Percentiles rank a stretch among this genome's conserved stretches.
These are phyloP conservation scores for Agrocybe praecox DNA, from an alignment of 768 basidiomycete genomes.

Conservation along the genomic window DNA sequence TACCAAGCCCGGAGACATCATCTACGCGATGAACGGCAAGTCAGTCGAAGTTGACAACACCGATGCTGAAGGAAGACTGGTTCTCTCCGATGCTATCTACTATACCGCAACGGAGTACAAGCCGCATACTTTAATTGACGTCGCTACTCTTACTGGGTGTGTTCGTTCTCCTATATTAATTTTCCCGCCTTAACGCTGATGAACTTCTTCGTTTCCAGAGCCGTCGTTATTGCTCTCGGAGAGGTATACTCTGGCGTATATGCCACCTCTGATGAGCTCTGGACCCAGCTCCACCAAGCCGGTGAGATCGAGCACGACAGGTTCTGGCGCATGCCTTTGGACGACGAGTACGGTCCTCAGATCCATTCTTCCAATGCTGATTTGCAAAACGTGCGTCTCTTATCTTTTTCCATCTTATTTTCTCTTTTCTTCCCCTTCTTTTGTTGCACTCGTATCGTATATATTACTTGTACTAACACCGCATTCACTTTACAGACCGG, in stretches of 20 bases:
- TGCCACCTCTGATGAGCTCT: constrained; percentile 74
- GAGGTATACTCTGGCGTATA: constrained; percentile 81
- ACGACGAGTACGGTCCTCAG: constrained; percentile 78
- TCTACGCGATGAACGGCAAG: constrained; percentile 90
- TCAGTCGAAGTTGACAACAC: constrained; percentile 88
- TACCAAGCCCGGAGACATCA: constrained; percentile 83
- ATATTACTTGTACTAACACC: too few relatives aligned
- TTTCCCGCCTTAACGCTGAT: too few relatives aligned
- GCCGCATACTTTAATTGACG: constrained; percentile 83
- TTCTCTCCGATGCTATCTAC: constrained; percentile 84
- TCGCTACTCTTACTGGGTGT: constrained; percentile 85
- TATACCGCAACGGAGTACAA: constrained; percentile 79
- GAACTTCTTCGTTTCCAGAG: too few relatives aligned
- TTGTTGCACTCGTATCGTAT: too few relatives aligned
- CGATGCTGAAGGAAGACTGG: constrained; percentile 79
- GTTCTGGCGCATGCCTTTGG: constrained; percentile 91
- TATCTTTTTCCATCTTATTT: background rate
- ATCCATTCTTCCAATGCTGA: constrained; percentile 82
- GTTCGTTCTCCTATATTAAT: constrained; percentile 5
- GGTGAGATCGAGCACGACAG: constrained; percentile 78
- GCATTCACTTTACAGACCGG: too few relatives aligned
- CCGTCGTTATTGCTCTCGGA: constrained; percentile 73
- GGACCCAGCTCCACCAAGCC: constrained; percentile 67
- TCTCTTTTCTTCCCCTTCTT: background rate
- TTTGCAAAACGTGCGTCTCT: constrained; percentile 64